These are phyloP conservation scores for Olyra latifolia DNA, from an alignment of 176 grass and related monocot species.

Conservation along the genomic window DNA sequence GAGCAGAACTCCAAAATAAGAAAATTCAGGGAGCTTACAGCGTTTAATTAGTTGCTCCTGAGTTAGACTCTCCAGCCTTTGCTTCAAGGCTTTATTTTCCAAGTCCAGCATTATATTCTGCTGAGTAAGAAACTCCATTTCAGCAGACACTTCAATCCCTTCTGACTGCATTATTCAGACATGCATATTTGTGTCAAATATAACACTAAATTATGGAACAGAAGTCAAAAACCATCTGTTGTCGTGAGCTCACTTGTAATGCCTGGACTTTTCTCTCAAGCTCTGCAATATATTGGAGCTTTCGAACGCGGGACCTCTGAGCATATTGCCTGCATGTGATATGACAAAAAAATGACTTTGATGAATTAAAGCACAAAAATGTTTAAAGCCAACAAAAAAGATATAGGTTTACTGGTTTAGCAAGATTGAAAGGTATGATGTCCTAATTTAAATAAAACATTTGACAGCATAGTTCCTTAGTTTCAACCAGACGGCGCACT, in stretches of 20 bases:
- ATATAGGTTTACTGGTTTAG: background rate
- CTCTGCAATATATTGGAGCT: constrained; percentile 98
- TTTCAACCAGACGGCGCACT: background rate
- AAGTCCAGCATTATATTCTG: constrained; percentile 95
- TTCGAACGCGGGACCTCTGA: constrained; percentile 86
- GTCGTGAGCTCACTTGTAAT: constrained; percentile 59
- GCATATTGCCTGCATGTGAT: constrained; percentile 78
- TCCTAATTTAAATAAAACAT: constrained; percentile 16
- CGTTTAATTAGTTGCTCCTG: constrained; percentile 94
- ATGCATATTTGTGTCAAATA: constrained; percentile 23
- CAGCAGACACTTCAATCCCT: constrained; percentile 78
- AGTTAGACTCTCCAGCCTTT: constrained; percentile 75
- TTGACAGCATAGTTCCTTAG: background rate
- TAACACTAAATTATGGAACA: background rate
- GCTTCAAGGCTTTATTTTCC: constrained; percentile 95
- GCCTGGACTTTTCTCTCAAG: constrained; percentile 86
- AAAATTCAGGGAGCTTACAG: constrained; percentile 43
- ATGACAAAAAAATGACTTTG: background rate
- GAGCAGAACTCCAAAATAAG: background rate
- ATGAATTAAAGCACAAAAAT: background rate
- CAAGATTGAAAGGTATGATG: constrained; percentile 15
- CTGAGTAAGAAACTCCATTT: constrained; percentile 88
- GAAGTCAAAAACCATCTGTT: background rate
- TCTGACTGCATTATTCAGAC: constrained; percentile 58
- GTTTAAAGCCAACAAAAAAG: background rate